Evolutionary conservation across 371 early-diverging fungal genomes (phyloP).

Genomic region (Mortierella polycephala): DNA sequence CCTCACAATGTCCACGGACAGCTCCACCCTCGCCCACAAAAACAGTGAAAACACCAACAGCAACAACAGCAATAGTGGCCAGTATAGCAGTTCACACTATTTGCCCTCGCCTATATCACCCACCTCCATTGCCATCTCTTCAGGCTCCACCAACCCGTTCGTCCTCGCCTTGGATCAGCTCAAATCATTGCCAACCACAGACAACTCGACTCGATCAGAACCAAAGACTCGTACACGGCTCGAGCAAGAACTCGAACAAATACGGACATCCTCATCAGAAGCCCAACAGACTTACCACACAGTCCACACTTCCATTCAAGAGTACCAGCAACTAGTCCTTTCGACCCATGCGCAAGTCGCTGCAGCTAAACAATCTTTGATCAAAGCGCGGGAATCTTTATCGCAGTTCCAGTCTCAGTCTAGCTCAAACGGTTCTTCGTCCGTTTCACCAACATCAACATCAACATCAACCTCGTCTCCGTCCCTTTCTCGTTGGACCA

Average conservation of each 20-base stretch:
- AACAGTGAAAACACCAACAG: neutral
- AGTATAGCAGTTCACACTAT: neutral
- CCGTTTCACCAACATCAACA: slow-evolving; percentile 1
- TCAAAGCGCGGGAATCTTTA: slow-evolving; percentile 6
- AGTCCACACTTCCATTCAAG: slow-evolving; percentile 26
- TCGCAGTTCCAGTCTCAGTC: neutral
- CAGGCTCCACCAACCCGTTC: neutral
- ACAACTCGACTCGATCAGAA: neutral
- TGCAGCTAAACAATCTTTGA: slow-evolving; percentile 18
- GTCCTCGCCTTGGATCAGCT: no score
- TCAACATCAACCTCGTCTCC: slow-evolving; percentile 5
- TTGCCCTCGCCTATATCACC: neutral
- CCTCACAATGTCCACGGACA: neutral
- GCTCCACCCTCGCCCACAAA: neutral
- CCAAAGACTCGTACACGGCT: slow-evolving; percentile 5
- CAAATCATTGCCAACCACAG: no score
- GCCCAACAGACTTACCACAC: slow-evolving; percentile 10
- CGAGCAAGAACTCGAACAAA: slow-evolving; percentile 2
- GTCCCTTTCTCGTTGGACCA: neutral
- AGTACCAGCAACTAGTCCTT: slow-evolving; percentile 38
- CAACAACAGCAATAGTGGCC: neutral
- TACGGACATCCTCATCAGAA: neutral
- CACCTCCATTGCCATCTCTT: neutral
- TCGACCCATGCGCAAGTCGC: slow-evolving; percentile 44
- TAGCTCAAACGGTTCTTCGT: neutral